Conservation (phyloP, 2,329 filamentous ascomycete species). For the Plenodomus biglobosus region DNA sequence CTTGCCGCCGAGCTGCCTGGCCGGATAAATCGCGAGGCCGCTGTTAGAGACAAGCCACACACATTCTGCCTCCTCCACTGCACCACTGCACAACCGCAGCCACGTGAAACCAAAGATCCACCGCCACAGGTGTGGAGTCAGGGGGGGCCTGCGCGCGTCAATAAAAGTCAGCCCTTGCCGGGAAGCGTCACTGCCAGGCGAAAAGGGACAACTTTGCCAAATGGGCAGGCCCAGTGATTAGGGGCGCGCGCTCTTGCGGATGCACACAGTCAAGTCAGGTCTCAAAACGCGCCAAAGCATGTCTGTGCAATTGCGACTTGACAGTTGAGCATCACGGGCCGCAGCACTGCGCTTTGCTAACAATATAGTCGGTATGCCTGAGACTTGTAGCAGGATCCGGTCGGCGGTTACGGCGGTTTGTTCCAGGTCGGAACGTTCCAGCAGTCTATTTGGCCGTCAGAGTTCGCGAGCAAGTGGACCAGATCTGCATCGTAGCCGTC, state of each 20-base stretch:
- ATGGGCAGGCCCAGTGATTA: constrained; percentile 9
- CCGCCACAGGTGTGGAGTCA: constrained; percentile 32
- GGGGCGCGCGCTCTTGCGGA: background rate
- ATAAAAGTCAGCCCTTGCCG: constrained; percentile 21
- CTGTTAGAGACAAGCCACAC: constrained; percentile 32
- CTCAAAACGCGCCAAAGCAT: background rate
- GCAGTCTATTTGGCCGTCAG: constrained; percentile 8
- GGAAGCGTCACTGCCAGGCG: too few relatives aligned
- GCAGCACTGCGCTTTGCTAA: background rate
- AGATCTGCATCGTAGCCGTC: constrained; percentile 9
- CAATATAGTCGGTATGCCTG: constrained; percentile 6
- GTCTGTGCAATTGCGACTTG: background rate
- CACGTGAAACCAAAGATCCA: constrained; percentile 38
- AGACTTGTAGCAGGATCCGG: constrained; percentile 4
- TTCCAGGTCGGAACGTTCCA: constrained; percentile 21
- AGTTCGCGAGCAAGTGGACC: constrained; percentile 1
- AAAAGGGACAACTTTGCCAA: constrained; percentile 8
- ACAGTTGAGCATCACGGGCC: background rate
- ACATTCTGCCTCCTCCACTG: constrained; percentile 24
- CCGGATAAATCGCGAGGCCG: constrained; percentile 27
- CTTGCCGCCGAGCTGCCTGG: constrained; percentile 18
- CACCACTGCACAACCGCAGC: constrained; percentile 25
- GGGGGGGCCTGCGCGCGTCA: constrained; percentile 34
- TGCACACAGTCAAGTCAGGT: background rate
- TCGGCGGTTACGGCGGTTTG: constrained; percentile 12